Evolutionary conservation across 306 rosid genomes (phyloP), one percentile per base, ranked within the genome.

Genomic region (Leucaena leucocephala): DNA sequence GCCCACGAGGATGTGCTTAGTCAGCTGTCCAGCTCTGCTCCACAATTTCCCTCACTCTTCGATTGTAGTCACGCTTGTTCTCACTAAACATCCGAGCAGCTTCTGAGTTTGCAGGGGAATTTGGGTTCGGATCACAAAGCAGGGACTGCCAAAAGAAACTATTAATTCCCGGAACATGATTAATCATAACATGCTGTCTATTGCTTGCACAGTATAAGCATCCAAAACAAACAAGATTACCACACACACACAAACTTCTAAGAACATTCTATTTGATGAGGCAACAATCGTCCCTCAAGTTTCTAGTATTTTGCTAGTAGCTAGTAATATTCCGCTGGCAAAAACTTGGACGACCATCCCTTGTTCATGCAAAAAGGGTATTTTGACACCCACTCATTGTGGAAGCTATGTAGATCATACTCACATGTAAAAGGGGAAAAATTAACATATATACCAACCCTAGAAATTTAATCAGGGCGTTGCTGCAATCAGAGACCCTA

Each of bases 1-100:
- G 5, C 50, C 50, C 2, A 11, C 50, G 10, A 45, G 50, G 50
- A 45, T 45, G 50, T 45, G 4, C 54, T 48, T 89, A 90, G 81
- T 94, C 97, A 0, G 98, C 98, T 19, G 98, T 94, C 98, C 98
- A 94, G 78, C 98, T 94, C 89, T 91, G 97, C 86, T 94, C 98
- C 85, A 94, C 98, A 21, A 88, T 88, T 76, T 94, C 97, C 77
- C 98, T 82, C 45, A 94, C 96, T 86, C 92, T 90, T 4, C 96
- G 84, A 65, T 94, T 94, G 94, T 94, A 94, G 78, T 94, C 98
- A 0, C 98, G 96, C 85, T 91, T 94, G 89, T 87, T 90, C 87
- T 94, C 97, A 12, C 92, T 94, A 33, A 87, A 94, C 97, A 91
- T 94, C 63, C 98, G 88, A 38, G 98, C 98, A 8, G 98, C 98